Conservation (phyloP, 2,329 filamentous ascomycete genomes). For the Pseudogymnoascus sp. region DNA sequence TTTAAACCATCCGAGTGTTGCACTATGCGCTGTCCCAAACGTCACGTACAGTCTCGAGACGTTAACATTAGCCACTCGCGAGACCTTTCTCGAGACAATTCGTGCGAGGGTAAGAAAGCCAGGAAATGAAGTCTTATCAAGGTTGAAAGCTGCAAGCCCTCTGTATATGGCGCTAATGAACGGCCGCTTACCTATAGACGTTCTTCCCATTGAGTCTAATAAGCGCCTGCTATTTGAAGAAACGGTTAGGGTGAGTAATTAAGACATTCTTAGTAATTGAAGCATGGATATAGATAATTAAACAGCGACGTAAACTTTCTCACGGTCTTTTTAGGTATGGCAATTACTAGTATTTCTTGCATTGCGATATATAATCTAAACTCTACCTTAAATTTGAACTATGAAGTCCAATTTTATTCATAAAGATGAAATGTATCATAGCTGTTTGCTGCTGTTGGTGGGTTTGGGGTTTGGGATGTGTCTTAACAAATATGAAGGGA, state of each 20-base stretch:
- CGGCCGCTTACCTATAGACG: slow-evolving; percentile 13
- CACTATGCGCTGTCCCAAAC: slow-evolving; percentile 13
- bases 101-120: slow-evolving; percentile 14
- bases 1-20: slow-evolving; percentile 14
- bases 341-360: neutral
- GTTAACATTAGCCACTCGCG: slow-evolving; percentile 15
- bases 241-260: slow-evolving; percentile 12
- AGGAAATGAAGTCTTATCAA: slow-evolving; percentile 15
- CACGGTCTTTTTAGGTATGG: neutral
- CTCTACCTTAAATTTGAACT: neutral
- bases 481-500: neutral
- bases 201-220: slow-evolving; percentile 17
- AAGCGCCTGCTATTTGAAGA: slow-evolving; percentile 17
- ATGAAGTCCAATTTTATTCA: neutral
- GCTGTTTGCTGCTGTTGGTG: too few species aligned
- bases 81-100: slow-evolving; percentile 15
- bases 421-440: neutral
- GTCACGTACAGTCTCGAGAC: slow-evolving; percentile 16
- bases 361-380: neutral
- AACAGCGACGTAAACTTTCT: neutral
- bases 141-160: slow-evolving; percentile 16
- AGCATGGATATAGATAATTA: neutral
- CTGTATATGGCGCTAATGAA: slow-evolving; percentile 15
- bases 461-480: neutral
- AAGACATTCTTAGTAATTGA: neutral